These are phyloP conservation scores for Globisporangium okanoganense DNA, from an alignment of 352 stramenopile genomes.

Conservation along the genomic window DNA sequence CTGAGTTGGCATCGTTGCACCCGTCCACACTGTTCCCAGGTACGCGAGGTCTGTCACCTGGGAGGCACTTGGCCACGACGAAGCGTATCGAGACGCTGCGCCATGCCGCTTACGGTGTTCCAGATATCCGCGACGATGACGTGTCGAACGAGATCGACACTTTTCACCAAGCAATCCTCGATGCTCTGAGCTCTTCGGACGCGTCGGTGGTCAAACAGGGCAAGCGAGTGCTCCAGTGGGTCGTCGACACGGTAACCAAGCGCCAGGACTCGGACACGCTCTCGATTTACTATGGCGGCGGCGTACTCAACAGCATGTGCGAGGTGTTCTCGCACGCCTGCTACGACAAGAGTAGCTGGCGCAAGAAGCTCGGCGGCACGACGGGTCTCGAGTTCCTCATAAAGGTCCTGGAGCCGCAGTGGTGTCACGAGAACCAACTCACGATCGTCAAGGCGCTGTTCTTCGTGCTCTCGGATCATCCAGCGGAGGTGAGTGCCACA, in stretches of 20 bases:
- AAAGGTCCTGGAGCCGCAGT: conserved; percentile 57
- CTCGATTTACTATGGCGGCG: conserved; percentile 56
- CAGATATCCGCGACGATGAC: conserved; percentile 46
- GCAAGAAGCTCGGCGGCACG: conserved; percentile 76
- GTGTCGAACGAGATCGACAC: conserved; percentile 59
- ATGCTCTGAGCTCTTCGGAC: conserved; percentile 62
- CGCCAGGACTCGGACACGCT: conserved; percentile 30
- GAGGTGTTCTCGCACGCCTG: conserved; percentile 82
- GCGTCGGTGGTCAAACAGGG: conserved; percentile 50
- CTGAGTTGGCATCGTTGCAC: conserved; percentile 64
- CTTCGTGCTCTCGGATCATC: conserved; percentile 86
- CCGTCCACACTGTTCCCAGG: conserved; percentile 71
- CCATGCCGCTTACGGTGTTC: conserved; percentile 67
- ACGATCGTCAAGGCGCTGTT: conserved; percentile 82
- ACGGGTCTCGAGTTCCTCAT: conserved; percentile 67
- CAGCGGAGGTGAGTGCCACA: conserved; percentile 76
- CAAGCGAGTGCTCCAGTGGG: conserved; percentile 41
- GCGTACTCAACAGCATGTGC: conserved; percentile 72
- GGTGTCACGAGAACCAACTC: conserved; percentile 86
- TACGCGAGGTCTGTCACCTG: conserved; percentile 74
- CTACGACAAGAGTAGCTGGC: conserved; percentile 86
- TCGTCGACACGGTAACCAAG: conserved; percentile 45
- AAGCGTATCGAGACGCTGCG: conserved; percentile 78
- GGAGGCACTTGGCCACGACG: conserved; percentile 69
- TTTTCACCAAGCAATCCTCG: conserved; percentile 60